Evolutionary conservation across 768 basidiomycete species (phyloP), one percentile per base, ranked within the genome.

Genomic region (Leccinum broughii): DNA sequence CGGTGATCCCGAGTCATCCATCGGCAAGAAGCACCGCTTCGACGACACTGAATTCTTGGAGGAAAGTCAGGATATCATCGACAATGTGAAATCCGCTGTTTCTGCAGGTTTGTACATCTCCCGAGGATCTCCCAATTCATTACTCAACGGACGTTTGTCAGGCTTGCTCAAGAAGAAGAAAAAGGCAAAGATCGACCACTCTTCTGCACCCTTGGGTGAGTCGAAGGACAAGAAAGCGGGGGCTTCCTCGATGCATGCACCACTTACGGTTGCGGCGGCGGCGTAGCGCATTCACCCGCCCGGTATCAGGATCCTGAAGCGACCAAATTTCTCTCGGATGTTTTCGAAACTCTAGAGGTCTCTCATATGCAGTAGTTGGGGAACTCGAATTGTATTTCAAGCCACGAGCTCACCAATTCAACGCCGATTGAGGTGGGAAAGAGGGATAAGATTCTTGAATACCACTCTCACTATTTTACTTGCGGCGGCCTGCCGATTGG

Each of bases 31-130:
- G 69, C 90, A 92, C 66, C 84, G 92, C 28, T 87, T 98, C 51
- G 95, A 98, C 53, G 96, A 99, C 68, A 88, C 86, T 3, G 90
- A 94, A 72, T 99, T 90, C 70, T 71, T 99, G 41, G 95, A 98
- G 72, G 88, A 96, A 77, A 94, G 88, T 66, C 80, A 84, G 72
- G 94, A 97, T 68, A 85, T 98, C 28, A 92, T 93, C 2, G 95
- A 96, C 64, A 86, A 83, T 64, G 95, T 98, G 30, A 92, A 92
- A 78, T 93, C 82, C 58, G 96, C 96, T 4, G 96, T 99, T 13
- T 81, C 88, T 51, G 83, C 85, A 39, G 96, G 93, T 93, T 24
- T 14, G 71, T 65, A 82, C 75, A 15, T 13, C 10, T 30, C 4
- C 7, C 28, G 32, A 50, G 22, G 2, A 15, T n/a, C n/a, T n/a